Evolutionary conservation across 2,329 filamentous ascomycete species (phyloP).

Genomic region (Xenoacremonium recifei): DNA sequence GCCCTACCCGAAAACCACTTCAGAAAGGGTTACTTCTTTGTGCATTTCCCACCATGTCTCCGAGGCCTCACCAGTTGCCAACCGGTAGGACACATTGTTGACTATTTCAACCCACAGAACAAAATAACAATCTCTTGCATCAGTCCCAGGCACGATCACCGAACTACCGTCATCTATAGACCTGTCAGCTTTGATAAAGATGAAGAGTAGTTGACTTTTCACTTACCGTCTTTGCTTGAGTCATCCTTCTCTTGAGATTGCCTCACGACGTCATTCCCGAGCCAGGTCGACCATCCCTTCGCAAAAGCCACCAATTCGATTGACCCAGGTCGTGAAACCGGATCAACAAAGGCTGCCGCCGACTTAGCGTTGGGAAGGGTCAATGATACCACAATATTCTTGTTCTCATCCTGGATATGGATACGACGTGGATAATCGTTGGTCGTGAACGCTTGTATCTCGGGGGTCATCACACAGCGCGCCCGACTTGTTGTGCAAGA

Average conservation of each 20-base stretch:
- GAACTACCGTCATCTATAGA: background rate
- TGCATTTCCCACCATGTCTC: constrained; percentile 2
- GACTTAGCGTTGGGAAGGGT: background rate
- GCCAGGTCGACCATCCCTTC: constrained; percentile 11
- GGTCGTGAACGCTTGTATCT: background rate
- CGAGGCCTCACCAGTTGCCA: constrained; percentile 1
- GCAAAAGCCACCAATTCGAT: constrained; percentile 8
- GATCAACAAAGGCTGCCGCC: background rate
- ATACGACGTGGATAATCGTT: constrained; percentile 5
- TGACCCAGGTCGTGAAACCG: background rate
- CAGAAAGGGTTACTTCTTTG: too few species aligned
- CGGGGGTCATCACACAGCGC: background rate
- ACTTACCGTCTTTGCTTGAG: accelerated
- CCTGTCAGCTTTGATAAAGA: background rate
- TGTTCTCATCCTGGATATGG: background rate
- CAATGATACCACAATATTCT: constrained; percentile 3
- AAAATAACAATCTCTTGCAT: constrained; percentile 3
- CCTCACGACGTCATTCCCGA: constrained; percentile 3
- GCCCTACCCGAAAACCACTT: too few species aligned
- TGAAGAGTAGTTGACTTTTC: background rate
- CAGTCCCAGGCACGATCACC: background rate
- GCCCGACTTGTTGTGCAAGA: constrained; percentile 6
- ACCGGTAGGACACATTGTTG: background rate
- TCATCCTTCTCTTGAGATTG: background rate
- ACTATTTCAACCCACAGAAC: background rate